phyloP scores from a whole-genome alignment of 306 rosid genomes.

The Glycine soja region DNA sequence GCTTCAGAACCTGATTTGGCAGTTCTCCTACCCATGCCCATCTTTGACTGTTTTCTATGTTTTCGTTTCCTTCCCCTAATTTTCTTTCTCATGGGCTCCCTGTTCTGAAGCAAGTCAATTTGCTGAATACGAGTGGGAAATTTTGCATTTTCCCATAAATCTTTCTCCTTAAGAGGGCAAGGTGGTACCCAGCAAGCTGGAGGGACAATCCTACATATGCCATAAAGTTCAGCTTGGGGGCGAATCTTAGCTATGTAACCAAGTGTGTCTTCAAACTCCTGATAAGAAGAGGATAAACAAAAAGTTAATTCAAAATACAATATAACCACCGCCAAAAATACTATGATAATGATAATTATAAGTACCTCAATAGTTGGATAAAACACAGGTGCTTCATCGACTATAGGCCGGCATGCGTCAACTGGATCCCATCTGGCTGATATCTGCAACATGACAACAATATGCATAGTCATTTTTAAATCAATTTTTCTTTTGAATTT shows the following conservation, averaged over 20 bases:
- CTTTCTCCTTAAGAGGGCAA: slow-evolving; percentile 76
- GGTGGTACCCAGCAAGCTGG: slow-evolving; percentile 89
- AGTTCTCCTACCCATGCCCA: slow-evolving; percentile 53
- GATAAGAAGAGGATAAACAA: neutral
- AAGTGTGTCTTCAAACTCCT: slow-evolving; percentile 91
- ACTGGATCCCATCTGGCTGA: slow-evolving; percentile 74
- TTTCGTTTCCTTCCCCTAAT: slow-evolving; percentile 75
- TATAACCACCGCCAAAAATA: slow-evolving; percentile 17
- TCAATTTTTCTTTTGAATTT: neutral
- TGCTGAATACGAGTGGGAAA: slow-evolving; percentile 93
- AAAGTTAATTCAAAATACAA: slow-evolving; percentile 25
- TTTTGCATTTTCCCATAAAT: slow-evolving; percentile 69
- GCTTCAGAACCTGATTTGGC: slow-evolving; percentile 60
- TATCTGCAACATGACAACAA: slow-evolving; percentile 58
- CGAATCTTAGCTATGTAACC: slow-evolving; percentile 88
- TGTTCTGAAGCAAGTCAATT: slow-evolving; percentile 87
- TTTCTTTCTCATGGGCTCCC: slow-evolving; percentile 92
- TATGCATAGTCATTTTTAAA: neutral
- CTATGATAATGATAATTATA: slow-evolving; percentile 26
- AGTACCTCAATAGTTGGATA: slow-evolving; percentile 81
- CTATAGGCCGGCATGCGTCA: slow-evolving; percentile 71
- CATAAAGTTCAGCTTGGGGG: slow-evolving; percentile 71
- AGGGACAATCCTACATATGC: slow-evolving; percentile 92
- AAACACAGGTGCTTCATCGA: slow-evolving; percentile 86
- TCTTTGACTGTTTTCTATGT: slow-evolving; percentile 61